A percentile compares a stretch with the other conserved stretches of the same genome.
Conservation (phyloP, 257 asterid species). For the Nicotiana noctiflora region DNA sequence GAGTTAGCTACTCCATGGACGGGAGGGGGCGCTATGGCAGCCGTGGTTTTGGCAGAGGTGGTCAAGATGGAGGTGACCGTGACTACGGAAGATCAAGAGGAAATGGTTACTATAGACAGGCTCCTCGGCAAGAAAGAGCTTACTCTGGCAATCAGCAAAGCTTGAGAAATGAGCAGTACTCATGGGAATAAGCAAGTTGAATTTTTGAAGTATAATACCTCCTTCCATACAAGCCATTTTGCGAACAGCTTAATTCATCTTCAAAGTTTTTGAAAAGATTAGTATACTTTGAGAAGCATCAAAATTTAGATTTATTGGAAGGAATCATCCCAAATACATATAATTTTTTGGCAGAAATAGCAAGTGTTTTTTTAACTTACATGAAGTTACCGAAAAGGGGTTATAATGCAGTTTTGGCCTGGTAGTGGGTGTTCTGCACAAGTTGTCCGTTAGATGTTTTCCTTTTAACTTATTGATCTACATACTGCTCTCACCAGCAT, state of each 20-base stretch:
- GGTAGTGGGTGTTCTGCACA: not conserved
- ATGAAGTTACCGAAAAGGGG: not conserved
- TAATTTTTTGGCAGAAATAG: constrained; percentile 10
- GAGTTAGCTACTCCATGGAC: constrained; percentile 56
- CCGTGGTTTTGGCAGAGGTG: constrained; percentile 44
- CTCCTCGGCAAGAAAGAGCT: constrained; percentile 47
- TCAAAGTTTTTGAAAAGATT: constrained; percentile 23
- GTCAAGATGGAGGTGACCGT: constrained; percentile 50
- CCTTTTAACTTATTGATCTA: not conserved
- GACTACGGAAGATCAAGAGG: constrained; percentile 62
- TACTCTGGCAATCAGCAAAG: constrained; percentile 43
- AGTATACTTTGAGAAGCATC: constrained; percentile 20
- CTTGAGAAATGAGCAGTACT: constrained; percentile 38
- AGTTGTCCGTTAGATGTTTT: not conserved
- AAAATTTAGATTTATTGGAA: constrained; percentile 3
- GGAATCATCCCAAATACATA: constrained; percentile 3
- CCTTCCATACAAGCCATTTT: constrained; percentile 32
- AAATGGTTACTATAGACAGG: constrained; percentile 65
- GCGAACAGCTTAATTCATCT: constrained; percentile 26
- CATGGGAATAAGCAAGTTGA: constrained; percentile 32
- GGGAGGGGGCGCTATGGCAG: constrained; percentile 69
- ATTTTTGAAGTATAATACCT: constrained; percentile 19
- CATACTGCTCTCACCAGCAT: not conserved
- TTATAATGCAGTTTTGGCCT: constrained; percentile 4
- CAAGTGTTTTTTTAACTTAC: not conserved